Evolutionary conservation across 2,329 filamentous ascomycete genomes (phyloP).

Genomic region (Xylariales sp.): DNA sequence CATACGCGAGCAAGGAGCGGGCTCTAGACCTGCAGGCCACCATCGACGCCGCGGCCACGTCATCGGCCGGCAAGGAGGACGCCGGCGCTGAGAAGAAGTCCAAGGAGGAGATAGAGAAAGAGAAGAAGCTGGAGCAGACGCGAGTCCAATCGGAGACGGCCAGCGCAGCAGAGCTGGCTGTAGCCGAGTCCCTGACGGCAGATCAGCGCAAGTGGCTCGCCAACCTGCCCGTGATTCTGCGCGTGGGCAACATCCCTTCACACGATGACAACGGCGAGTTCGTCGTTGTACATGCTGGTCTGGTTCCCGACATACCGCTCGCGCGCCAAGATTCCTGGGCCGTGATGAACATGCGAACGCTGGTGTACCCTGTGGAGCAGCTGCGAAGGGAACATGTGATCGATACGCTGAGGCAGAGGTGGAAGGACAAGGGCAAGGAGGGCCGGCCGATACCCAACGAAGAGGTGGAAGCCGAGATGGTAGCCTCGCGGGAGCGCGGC

Average conservation of each 20-base stretch:
- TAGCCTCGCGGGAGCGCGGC: constrained; percentile 16
- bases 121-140: constrained; percentile 19
- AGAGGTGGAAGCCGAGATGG: constrained; percentile 11
- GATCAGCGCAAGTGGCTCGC: constrained; percentile 67
- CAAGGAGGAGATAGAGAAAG: constrained; percentile 12
- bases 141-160: constrained; percentile 29
- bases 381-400: constrained; percentile 6
- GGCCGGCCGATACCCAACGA: constrained; percentile 17
- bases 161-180: constrained; percentile 45
- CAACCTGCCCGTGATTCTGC: constrained; percentile 72
- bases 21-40: too few species aligned
- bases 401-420: constrained; percentile 3
- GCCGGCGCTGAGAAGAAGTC: constrained; percentile 7
- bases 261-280: constrained; percentile 54
- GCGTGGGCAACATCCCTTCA: constrained; percentile 59
- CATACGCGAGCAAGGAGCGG: constrained; percentile 48
- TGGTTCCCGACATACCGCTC: constrained; percentile 71
- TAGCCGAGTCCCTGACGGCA: constrained; percentile 45
- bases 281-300: constrained; percentile 78
- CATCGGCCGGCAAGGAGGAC: constrained; percentile 16
- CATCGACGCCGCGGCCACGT: constrained; percentile 24
- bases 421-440: constrained; percentile 18
- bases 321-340: constrained; percentile 70
- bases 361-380: constrained; percentile 49
- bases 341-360: constrained; percentile 88